Base-by-base conservation (phyloP, 768 basidiomycete genomes). In the Infundibulicybe gibba region DNA sequence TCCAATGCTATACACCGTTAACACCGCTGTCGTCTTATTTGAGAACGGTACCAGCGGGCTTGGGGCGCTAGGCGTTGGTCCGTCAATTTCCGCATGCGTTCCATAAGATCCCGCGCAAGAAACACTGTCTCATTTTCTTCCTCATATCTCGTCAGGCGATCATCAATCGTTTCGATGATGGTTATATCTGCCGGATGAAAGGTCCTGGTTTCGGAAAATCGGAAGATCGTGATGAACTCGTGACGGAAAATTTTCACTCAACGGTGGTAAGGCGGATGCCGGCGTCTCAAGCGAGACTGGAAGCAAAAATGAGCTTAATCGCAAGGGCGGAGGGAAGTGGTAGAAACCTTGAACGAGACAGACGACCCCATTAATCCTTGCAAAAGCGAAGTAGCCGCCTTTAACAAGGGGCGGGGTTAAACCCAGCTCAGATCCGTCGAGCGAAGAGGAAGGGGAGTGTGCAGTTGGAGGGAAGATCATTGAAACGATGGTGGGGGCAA, bases 141-240 rank as follows among this genome's bases (percentile, higher is more conserved):
- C 47, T 84, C 81, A 47, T 82, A 82, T 10, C 68, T 71, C 32
- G 74, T 65, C 37, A 71, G 63, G 16, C 63, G 62, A 8, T 75
- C 72, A 20, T 75, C 69, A 34, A 84, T 76, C 21, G 63, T 55
- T 57, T 81, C 75, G 16, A 83, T 61, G 46, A 83, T 71, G 49
- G 64, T 67, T 11, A 84, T 70, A 43, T 79, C 71, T 2, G 70
- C 52, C 10, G 78, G 75, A 50, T 83, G 75, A 11, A 79, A 51
- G 2, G 72, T 73, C 38, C 61, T 61, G 38, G 61, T 60, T 54
- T 76, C 70, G 8, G 65, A 61, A 46, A 79, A 75, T 32, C 81
- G 79, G 54, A 83, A 84, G 43, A 84, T 84, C 52, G 77, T 76
- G 60, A 77, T 76, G 51, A 82, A 81, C 60, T 83, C 81, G 56